phyloP scores from a whole-genome alignment of 306 rosid genomes.

The Prinsepia uniflora region DNA sequence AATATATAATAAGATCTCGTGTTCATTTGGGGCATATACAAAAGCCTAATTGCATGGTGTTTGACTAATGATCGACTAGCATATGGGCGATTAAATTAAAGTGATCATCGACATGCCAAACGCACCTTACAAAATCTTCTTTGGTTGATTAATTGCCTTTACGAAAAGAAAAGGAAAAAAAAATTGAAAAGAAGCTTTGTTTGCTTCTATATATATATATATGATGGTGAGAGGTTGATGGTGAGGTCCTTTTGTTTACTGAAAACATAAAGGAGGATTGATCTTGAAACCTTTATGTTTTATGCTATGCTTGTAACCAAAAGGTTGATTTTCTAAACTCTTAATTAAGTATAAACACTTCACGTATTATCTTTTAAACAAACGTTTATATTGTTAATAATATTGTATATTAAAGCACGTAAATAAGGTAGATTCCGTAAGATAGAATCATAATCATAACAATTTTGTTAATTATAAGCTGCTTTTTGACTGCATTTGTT shows the following conservation, averaged over 20 bases:
- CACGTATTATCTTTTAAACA: too few relatives aligned
- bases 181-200: background rate
- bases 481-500: conserved; percentile 13
- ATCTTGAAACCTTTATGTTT: background rate
- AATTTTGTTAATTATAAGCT: background rate
- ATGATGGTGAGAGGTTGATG: background rate
- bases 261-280: conserved; percentile 2
- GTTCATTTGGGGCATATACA: background rate
- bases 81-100: background rate
- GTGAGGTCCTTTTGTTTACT: background rate
- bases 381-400: too few relatives aligned
- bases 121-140: background rate
- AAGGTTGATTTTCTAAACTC: background rate
- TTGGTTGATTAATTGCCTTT: background rate
- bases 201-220: background rate
- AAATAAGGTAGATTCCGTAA: too few relatives aligned
- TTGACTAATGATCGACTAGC: background rate
- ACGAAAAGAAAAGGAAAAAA: background rate
- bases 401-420: too few relatives aligned
- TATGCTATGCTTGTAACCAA: conserved; percentile 7
- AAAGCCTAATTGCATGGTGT: conserved; percentile 22
- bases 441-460: background rate
- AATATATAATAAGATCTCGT: background rate
- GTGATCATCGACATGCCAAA: background rate
- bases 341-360: background rate